Conservation (phyloP, 2,329 filamentous ascomycete species). For the Trichoderma polysporum region DNA sequence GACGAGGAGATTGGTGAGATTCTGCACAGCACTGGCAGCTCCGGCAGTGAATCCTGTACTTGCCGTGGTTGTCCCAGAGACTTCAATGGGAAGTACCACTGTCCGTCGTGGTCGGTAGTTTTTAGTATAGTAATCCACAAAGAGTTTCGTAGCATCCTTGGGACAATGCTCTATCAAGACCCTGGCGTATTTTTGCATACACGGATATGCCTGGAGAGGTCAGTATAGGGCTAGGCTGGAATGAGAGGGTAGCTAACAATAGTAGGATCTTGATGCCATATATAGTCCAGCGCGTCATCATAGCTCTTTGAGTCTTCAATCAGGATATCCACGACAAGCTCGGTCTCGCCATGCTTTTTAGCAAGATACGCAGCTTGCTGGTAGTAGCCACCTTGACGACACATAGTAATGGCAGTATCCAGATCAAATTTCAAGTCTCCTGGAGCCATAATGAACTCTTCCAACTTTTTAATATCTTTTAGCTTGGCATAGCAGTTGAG, state of each 20-base stretch:
- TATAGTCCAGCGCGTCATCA: conserved; percentile 82
- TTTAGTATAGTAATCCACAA: conserved; percentile 93
- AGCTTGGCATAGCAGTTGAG: conserved; percentile 97
- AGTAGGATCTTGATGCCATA: conserved; percentile 81
- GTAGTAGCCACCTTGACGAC: conserved; percentile 92
- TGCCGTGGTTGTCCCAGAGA: conserved; percentile 38
- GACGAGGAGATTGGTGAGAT: conserved; percentile 78
- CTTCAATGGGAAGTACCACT: conserved; percentile 33
- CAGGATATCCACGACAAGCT: conserved; percentile 90
- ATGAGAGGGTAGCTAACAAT: conserved; percentile 51
- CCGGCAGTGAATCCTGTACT: conserved; percentile 50
- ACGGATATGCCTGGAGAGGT: conserved; percentile 69
- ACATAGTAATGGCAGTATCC: conserved; percentile 97
- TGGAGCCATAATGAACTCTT: conserved; percentile 94
- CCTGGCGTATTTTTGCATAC: conserved; percentile 91
- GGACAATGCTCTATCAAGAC: conserved; percentile 87
- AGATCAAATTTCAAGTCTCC: conserved; percentile 94
- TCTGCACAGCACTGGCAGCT: conserved; percentile 78
- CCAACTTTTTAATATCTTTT: conserved; percentile 94
- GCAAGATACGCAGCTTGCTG: conserved; percentile 96
- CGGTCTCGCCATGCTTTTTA: conserved; percentile 88
- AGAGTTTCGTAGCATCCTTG: conserved; percentile 76
- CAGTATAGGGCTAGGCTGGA: conserved; percentile 27
- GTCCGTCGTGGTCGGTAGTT: conserved; percentile 74
- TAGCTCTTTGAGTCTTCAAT: conserved; percentile 95